Evolutionary conservation across 2,329 filamentous ascomycete genomes (phyloP), one percentile per base, ranked within the genome.

Genomic region (Chrysoporthe puriensis): DNA sequence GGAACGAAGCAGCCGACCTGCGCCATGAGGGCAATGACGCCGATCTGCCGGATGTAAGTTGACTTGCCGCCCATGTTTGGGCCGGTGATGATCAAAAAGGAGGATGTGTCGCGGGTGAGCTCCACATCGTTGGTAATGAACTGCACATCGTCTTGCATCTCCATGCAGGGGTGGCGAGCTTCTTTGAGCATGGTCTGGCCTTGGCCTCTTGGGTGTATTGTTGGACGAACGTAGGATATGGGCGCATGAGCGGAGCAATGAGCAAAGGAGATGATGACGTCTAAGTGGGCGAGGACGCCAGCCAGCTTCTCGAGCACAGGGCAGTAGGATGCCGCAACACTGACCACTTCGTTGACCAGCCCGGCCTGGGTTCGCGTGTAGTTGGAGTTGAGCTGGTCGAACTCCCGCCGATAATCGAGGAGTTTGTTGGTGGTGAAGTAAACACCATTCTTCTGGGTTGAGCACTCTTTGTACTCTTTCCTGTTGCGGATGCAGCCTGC

Each of bases 11-110:
- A 97, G 66, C 96, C 96, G 26, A 97, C 89, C 77, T 99, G 96
- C 0, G 96, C 96, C 94, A 99, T 97, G 46, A 99, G 86, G 0
- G 96, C 95, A 69, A 99, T 96, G 64, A 97, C 96, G 43, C 95
- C 96, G 32, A 97, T 96, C 78, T 98, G 96, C 21, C 96, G 91
- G 76, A 99, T 99, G 77, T 97, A 99, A 0, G 95, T 99, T 9
- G 93, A 97, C 81, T 99, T 99, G 73, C 96, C 96, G 73, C 96
- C 96, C 96, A 99, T 99, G 80, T 99, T 99, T 62, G 96, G 96
- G 0, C 96, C 96, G 0, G 95, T 98, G 77, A 98, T 97, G 81
- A 97, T 95, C 50, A 97, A 85, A 80, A 99, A 98, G 3, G 95
- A 94, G 0, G 93, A 97, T 60, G 87, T 85, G 67, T 90, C 90